Base-by-base conservation (phyloP, 148 eudicot species). In the Vaccinium darrowii region DNA sequence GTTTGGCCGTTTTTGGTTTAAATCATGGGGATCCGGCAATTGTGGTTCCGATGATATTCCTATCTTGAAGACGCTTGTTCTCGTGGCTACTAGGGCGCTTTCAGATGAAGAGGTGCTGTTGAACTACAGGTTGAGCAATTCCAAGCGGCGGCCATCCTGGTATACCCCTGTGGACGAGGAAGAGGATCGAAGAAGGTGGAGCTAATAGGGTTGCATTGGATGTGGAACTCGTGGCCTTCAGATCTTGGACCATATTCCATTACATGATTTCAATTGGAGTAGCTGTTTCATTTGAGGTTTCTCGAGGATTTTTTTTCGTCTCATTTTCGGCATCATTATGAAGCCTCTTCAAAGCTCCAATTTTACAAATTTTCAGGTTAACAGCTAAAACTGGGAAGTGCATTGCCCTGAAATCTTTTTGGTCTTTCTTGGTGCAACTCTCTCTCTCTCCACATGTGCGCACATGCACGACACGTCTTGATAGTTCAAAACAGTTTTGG, bases 181-280 rank as follows among this genome's bases (percentile, higher is more conserved):
- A 88, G 99, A 96, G 87, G 99, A 96, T 83, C 88, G 93, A 76
- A 89, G 98, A 74, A 89, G 99, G 84, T 96, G 99, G 99, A 91
- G 98, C 81, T 92, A 84, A 90, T 67, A 80, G 52, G 56, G 75
- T 8, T 33, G 43, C 27, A 65, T 82, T 25, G 3, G 25, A 30
- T 71, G 5, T 50, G 2, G 57, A 47, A 56, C 15, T 12, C 12
- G 7, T 43, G 51, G 77, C 77, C 77, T 43, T 75, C 27, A 39
- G 25, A 43, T 75, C 78, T 75, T 47, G 52, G 25, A 43, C 52
- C 27, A 47, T 47, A 47, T 27, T 18, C 18, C 7, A 27, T 30
- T 30, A 1, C 43, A 30, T 69, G 43, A 30, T 30, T 67, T 27
- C 13, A 4, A 27, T 69, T 69, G 39, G 16, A 13, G 43, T 30